These are phyloP conservation scores for Hericium rajendrae DNA, from an alignment of 768 basidiomycete genomes.

Conservation along the genomic window DNA sequence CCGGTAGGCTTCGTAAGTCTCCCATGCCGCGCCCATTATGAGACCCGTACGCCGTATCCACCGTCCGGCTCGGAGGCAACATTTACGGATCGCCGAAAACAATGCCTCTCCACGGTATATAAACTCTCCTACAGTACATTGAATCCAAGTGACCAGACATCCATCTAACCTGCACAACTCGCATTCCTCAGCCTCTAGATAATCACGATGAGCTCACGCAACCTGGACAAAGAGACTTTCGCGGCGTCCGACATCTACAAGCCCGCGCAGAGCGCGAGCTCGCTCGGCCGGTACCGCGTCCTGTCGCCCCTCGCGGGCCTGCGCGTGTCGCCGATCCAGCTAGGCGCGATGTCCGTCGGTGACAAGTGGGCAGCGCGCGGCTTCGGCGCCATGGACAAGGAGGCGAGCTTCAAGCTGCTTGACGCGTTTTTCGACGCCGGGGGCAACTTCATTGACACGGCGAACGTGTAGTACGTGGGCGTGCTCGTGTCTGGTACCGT, in stretches of 20 bases:
- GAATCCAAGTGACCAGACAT: too few species aligned
- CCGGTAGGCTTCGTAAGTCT: background rate
- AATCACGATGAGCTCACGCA: background rate
- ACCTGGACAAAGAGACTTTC: background rate
- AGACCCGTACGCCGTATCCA: background rate
- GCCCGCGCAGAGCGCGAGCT: background rate
- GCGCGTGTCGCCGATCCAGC: slow-evolving; percentile 18
- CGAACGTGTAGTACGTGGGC: background rate
- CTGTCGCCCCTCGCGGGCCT: slow-evolving; percentile 15
- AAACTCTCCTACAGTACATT: background rate
- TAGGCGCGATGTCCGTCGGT: slow-evolving; percentile 17
- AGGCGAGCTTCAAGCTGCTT: slow-evolving; percentile 26
- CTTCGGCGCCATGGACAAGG: slow-evolving; percentile 29
- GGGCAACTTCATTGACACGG: background rate
- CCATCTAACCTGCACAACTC: too few species aligned
- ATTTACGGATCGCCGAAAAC: background rate
- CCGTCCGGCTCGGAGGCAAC: background rate
- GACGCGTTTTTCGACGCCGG: slow-evolving; percentile 26
- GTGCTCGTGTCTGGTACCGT: slow-evolving; percentile 15
- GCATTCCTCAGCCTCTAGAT: background rate
- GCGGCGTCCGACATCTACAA: background rate
- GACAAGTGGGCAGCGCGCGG: slow-evolving; percentile 13
- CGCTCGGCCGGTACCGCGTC: slow-evolving; percentile 11
- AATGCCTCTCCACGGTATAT: too few species aligned
- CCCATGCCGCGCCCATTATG: background rate